A percentile compares a stretch with the other conserved stretches of the same genome.
Conservation (phyloP, 176 grass and related monocot species). For the Alloteropsis semialata region DNA sequence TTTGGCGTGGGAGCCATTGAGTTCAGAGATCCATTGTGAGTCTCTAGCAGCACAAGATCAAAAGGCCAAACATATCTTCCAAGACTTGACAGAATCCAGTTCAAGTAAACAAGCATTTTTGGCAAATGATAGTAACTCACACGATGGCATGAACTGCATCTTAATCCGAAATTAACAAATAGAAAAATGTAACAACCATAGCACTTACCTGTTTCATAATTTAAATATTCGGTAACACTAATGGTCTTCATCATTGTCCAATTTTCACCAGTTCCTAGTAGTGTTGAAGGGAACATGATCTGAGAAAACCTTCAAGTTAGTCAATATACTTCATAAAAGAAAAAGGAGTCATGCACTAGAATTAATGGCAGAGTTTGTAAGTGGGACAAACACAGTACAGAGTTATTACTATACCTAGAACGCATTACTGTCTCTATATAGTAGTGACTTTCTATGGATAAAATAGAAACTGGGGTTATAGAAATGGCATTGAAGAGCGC, state of each 20-base stretch:
- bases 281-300: slow-evolving; percentile 98
- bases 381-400: not conserved
- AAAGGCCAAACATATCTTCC: not conserved
- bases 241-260: slow-evolving; percentile 99
- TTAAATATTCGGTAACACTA: slow-evolving; percentile 96
- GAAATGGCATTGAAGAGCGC: not conserved
- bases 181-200: not conserved
- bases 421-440: not conserved
- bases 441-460: not conserved
- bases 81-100: not conserved
- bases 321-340: not conserved
- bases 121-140: not conserved
- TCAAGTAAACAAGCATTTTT: slow-evolving; percentile 7
- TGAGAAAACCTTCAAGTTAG: slow-evolving; percentile 36
- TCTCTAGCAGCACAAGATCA: slow-evolving; percentile 1
- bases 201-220: slow-evolving; percentile 82
- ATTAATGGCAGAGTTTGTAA: not conserved
- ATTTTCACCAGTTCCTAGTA: slow-evolving; percentile 86
- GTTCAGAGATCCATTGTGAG: too few species aligned
- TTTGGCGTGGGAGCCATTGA: too few species aligned
- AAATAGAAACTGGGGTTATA: not conserved
- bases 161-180: not conserved
- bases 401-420: not conserved
- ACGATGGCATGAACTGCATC: not conserved
- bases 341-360: not conserved